A percentile compares a stretch with the other conserved stretches of the same genome.
These are phyloP conservation scores for Serendipita indica DNA, from an alignment of 768 basidiomycete species.

Conservation along the genomic window DNA sequence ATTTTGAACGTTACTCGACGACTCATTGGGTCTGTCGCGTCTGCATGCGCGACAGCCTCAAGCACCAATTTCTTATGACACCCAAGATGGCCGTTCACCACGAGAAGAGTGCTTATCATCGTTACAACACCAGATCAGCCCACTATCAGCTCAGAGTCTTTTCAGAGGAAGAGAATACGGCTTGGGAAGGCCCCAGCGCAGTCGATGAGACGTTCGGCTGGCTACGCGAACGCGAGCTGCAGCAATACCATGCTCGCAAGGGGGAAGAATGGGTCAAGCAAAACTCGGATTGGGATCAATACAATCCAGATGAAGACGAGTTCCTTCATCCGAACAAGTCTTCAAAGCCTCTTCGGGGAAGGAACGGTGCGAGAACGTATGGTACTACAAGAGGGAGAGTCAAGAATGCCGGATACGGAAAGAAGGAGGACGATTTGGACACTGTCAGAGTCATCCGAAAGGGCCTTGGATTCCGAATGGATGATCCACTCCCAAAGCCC, in stretches of 20 bases:
- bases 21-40: not conserved
- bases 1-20: not conserved
- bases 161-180: not conserved
- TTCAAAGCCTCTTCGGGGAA: too few relatives aligned
- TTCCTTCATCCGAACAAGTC: not conserved
- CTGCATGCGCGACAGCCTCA: conserved; percentile 1
- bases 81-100: not conserved
- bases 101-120: not conserved
- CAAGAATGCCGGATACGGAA: not conserved
- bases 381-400: not conserved
- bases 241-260: not conserved
- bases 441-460: not conserved
- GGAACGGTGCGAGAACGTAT: not conserved
- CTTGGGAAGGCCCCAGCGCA: not conserved
- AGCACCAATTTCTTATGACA: not conserved
- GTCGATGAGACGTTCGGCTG: not conserved
- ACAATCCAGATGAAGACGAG: conserved; percentile 9
- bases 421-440: not conserved
- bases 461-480: not conserved
- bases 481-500: conserved; percentile 4
- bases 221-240: not conserved
- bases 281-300: conserved; percentile 4
- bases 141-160: not conserved
- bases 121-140: not conserved
- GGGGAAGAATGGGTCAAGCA: not conserved